Conservation (phyloP, 2,329 filamentous ascomycete genomes). For the Diaporthe capsici region DNA sequence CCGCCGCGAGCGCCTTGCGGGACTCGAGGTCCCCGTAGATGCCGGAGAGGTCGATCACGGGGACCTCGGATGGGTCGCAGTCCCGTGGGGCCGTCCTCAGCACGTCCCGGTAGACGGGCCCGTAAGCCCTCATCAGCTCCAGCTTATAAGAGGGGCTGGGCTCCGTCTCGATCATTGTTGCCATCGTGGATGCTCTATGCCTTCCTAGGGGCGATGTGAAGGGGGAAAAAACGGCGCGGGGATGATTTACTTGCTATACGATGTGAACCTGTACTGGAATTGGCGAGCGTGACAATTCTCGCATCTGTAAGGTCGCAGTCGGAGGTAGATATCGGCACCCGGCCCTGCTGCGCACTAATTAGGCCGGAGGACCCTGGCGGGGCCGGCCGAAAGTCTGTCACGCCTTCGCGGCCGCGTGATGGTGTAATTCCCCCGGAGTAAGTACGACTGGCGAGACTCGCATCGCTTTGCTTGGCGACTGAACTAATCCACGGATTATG, state of each 20-base stretch:
- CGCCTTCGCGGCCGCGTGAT: not conserved
- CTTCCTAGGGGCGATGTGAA: too few relatives aligned
- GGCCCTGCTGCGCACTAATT: not conserved
- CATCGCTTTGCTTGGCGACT: not conserved
- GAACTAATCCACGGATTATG: not conserved
- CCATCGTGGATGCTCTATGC: slow-evolving; percentile 20
- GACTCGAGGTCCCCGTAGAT: slow-evolving; percentile 53
- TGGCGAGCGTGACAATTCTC: too few relatives aligned
- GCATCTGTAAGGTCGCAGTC: not conserved
- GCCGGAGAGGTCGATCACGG: slow-evolving; percentile 59
- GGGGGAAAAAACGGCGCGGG: too few relatives aligned
- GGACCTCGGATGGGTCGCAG: slow-evolving; percentile 59
- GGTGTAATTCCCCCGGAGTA: not conserved
- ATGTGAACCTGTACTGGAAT: not conserved
- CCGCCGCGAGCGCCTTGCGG: slow-evolving; percentile 54
- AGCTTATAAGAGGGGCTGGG: slow-evolving; percentile 53
- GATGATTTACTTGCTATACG: too few relatives aligned
- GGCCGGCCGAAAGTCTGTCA: slow-evolving; percentile 19
- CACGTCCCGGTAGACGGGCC: slow-evolving; percentile 59
- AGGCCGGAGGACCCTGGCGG: slow-evolving; percentile 5
- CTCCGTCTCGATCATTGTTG: slow-evolving; percentile 41
- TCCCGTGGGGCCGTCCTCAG: slow-evolving; percentile 56
- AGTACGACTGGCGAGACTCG: not conserved
- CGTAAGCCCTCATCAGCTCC: slow-evolving; percentile 59
- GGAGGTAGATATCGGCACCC: slow-evolving; percentile 9